Base-by-base conservation (phyloP, 2,329 filamentous ascomycete species). In the Pyricularia pennisetigena region DNA sequence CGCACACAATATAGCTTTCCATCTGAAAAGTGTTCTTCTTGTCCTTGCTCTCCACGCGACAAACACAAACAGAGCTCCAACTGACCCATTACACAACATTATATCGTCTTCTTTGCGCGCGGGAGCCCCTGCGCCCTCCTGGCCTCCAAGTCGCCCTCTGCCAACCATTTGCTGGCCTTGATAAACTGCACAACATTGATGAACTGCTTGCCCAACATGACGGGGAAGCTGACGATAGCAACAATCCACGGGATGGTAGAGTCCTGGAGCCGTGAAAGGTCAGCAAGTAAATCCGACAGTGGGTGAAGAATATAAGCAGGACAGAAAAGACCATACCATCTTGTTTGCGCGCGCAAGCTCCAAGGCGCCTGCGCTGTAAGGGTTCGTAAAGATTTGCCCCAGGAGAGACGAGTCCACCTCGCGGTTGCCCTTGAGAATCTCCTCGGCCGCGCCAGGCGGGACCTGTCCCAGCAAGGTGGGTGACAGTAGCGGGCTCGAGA, bases 341-440 rank as follows among this genome's bases (percentile, higher is more conserved):
- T 98, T 98, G 84, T 97, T 98, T 68, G 93, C 94, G 70, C 92
- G 89, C 20, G 94, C 94, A 79, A 97, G 85, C 80, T 98, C 94
- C 78, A 97, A 88, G 24, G 94, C 94, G 30, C 90, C 94, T 9
- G 94, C 94, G 75, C 92, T 96, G 84, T 95, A 96, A 0, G 94
- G 94, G 76, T 92, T 93, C 64, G 91, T 87, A 80, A 97, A 96
- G 73, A 97, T 85, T 72, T 91, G 86, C 70, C 87, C 86, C 14
- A 93, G 87, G 69, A 89, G 80, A 20, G 88, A 88, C 70, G 88
- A 88, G 74, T 87, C 87, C 72, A 92, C 86, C 66, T 92, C 89
- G 41, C 85, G 88, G 69, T 90, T 90, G 8, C 88, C 86, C 74
- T 90, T 81, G 71, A 88, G 81, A 71, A 87, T 85, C 64, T 81